Percentiles rank a stretch among this genome's conserved stretches.
These are phyloP conservation scores for Elsinoe perseae DNA, from an alignment of 2,329 filamentous ascomycete species.

Conservation along the genomic window DNA sequence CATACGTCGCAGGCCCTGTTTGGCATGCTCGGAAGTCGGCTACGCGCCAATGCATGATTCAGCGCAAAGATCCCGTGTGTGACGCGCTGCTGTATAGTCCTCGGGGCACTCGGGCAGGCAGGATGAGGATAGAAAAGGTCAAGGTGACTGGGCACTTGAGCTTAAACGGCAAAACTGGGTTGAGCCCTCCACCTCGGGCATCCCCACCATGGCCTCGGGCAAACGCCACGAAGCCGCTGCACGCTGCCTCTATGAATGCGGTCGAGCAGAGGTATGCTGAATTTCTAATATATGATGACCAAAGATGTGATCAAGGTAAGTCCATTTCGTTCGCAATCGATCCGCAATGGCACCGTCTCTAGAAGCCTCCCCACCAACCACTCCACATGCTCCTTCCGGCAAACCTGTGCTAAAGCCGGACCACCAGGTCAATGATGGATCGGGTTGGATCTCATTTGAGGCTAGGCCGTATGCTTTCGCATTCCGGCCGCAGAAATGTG, in stretches of 20 bases:
- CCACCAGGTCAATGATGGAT: neutral
- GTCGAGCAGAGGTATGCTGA: neutral
- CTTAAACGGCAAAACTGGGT: constrained; percentile 4
- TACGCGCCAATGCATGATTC: constrained; percentile 13
- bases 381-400: neutral
- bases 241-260: neutral
- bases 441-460: neutral
- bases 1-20: constrained; percentile 20
- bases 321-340: neutral
- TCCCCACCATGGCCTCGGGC: neutral
- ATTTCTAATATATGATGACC: neutral
- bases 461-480: constrained; percentile 40
- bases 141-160: neutral
- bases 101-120: constrained; percentile 2
- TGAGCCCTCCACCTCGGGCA: constrained; percentile 1
- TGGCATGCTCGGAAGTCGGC: constrained; percentile 12
- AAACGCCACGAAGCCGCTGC: neutral
- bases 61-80: constrained; percentile 8
- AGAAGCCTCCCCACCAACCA: neutral
- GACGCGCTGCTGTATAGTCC: neutral
- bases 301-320: neutral
- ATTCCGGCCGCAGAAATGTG: constrained; percentile 41
- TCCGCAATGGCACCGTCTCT: constrained; percentile 1
- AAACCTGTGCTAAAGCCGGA: neutral
- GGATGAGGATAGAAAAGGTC: constrained; percentile 2